Evolutionary conservation across 139 green algal species (phyloP).

Genomic region (Diplosphaera chodatii): DNA sequence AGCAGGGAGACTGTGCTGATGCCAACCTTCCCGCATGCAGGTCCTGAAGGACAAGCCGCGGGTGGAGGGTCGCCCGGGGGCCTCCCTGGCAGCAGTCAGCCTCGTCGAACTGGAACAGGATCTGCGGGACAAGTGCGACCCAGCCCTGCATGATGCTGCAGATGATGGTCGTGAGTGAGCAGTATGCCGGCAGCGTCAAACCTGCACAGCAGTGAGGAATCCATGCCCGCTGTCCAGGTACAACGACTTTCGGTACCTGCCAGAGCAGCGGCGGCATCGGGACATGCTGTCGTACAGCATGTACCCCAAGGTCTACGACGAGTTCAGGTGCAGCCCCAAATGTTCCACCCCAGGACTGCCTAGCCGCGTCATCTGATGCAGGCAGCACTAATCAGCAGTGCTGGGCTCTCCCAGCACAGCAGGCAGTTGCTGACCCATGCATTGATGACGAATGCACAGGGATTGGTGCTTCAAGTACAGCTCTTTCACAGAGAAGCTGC

Average conservation of each 20-base stretch:
- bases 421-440: too few species aligned
- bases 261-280: conserved; percentile 6
- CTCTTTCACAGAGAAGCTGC: conserved; percentile 67
- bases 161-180: too few species aligned
- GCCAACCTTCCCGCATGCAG: too few species aligned
- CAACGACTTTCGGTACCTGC: neutral
- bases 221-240: neutral
- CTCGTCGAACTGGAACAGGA: conserved; percentile 52
- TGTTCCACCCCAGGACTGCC: too few species aligned
- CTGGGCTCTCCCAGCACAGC: too few species aligned
- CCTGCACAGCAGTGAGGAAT: too few species aligned
- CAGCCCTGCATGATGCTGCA: neutral
- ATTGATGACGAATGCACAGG: neutral
- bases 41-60: conserved; percentile 66
- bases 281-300: conserved; percentile 79
- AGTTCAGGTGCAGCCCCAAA: conserved; percentile 66
- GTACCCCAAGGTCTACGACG: conserved; percentile 86
- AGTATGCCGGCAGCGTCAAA: too few species aligned
- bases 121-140: conserved; percentile 60
- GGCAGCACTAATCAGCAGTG: too few species aligned
- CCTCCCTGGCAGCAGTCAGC: conserved; percentile 53
- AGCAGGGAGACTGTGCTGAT: too few species aligned
- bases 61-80: conserved; percentile 65
- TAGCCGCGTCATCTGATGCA: too few species aligned
- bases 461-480: conserved; percentile 48